phyloP scores from a whole-genome alignment of 2,329 filamentous ascomycete genomes.

The Fusarium euwallaceae region DNA sequence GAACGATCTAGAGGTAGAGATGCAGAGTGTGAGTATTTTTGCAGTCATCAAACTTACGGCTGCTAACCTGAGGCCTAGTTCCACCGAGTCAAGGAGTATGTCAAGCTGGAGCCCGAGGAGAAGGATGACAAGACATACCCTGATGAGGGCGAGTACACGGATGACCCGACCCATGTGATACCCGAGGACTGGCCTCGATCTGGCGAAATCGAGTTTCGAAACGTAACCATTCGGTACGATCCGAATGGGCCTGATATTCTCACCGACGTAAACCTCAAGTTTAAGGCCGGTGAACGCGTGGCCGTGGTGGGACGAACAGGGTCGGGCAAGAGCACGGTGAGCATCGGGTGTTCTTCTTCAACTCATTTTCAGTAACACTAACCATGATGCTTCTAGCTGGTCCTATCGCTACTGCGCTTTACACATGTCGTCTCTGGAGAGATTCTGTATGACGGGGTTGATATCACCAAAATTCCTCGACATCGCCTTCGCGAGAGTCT shows the following conservation, averaged over 20 bases:
- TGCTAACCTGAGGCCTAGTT: slow-evolving; percentile 52
- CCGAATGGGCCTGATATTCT: slow-evolving; percentile 62
- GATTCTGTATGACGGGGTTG: slow-evolving; percentile 68
- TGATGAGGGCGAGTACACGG: slow-evolving; percentile 56
- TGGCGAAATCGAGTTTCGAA: slow-evolving; percentile 64
- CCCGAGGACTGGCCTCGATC: slow-evolving; percentile 60
- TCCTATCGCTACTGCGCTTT: slow-evolving; percentile 68
- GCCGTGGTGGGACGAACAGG: slow-evolving; percentile 86
- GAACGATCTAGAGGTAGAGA: slow-evolving; percentile 69
- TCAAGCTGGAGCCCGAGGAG: slow-evolving; percentile 58
- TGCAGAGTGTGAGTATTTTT: slow-evolving; percentile 64
- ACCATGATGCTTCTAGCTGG: slow-evolving; percentile 51
- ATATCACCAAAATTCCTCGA: slow-evolving; percentile 66
- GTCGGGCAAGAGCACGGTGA: slow-evolving; percentile 85
- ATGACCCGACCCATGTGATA: slow-evolving; percentile 54
- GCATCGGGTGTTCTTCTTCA: slow-evolving; percentile 37
- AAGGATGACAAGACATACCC: slow-evolving; percentile 57
- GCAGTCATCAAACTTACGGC: background rate
- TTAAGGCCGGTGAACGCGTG: slow-evolving; percentile 78
- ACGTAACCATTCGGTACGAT: slow-evolving; percentile 64
- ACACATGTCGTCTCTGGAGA: slow-evolving; percentile 65
- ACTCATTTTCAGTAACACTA: slow-evolving; percentile 9
- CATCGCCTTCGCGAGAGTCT: slow-evolving; percentile 65
- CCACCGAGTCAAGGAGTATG: slow-evolving; percentile 64
- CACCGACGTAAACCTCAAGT: slow-evolving; percentile 63